These are phyloP conservation scores for Microsporum canis DNA, from an alignment of 2,329 filamentous ascomycete genomes.

Conservation along the genomic window DNA sequence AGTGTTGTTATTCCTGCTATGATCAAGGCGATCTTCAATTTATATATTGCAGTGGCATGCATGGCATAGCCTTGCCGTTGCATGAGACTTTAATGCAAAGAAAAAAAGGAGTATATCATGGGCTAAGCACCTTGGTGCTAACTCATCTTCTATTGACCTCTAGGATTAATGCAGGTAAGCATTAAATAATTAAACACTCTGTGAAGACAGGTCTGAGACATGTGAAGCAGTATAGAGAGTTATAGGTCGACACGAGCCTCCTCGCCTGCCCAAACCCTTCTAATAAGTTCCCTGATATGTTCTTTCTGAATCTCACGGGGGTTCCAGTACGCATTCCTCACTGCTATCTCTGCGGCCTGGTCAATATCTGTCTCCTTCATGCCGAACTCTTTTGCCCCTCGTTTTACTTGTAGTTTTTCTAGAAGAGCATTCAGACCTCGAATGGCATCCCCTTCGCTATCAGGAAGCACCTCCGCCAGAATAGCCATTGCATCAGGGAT, in stretches of 20 bases:
- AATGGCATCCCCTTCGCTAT: slow-evolving; percentile 47
- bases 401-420: slow-evolving; percentile 43
- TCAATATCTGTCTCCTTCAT: slow-evolving; percentile 52
- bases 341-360: slow-evolving; percentile 48
- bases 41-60: too few species aligned
- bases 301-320: slow-evolving; percentile 44
- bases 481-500: slow-evolving; percentile 43
- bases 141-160: too few species aligned
- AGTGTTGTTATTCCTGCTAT: too few species aligned
- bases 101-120: too few species aligned
- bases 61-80: too few species aligned
- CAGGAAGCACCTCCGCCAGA: slow-evolving; percentile 45
- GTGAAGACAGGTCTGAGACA: neutral
- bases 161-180: too few species aligned
- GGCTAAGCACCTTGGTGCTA: too few species aligned
- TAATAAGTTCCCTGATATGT: slow-evolving; percentile 45
- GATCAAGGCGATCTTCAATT: too few species aligned
- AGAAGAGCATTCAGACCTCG: slow-evolving; percentile 47
- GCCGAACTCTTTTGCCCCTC: slow-evolving; percentile 44
- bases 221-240: neutral
- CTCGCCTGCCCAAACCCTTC: slow-evolving; percentile 52
- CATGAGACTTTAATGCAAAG: too few species aligned
- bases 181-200: too few species aligned
- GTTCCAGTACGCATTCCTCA: slow-evolving; percentile 50
- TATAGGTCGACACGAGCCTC: slow-evolving; percentile 43